Evolutionary conservation across 257 asterid genomes (phyloP), one percentile per base, ranked within the genome.

Genomic region (Scutellaria baicalensis): DNA sequence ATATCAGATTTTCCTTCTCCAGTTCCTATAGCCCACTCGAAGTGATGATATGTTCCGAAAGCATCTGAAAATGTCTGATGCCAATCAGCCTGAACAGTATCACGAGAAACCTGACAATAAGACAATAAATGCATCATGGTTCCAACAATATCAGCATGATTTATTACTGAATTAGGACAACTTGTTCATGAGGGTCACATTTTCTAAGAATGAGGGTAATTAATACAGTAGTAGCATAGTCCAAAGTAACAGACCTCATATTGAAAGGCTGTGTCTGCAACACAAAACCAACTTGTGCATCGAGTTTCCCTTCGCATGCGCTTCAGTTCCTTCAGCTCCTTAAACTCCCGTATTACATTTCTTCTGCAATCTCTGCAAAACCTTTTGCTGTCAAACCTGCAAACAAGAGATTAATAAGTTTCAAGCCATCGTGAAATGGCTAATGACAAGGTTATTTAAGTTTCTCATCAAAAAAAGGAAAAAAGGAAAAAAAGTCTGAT

Each of bases 321-420:
- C 79, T 89, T 91, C 64, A 94, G 85, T 71, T 94, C 99, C 85
- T 91, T 94, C 72, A 94, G 86, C 86, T 91, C 97, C 82, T 91
- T 94, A 70, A 91, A 94, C 83, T 94, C 99, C 2, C 99, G 96
- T 66, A 94, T 88, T 55, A 94, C 99, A 76, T 94, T 94, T 83
- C 93, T 91, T 80, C 97, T 78, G 88, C 99, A 94, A 77, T 94
- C 99, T 88, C 97, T 84, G 72, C 99, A 94, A 75, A 94, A 94
- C 80, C 97, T 86, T 84, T 94, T 91, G 90, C 96, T 89, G 68
- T 94, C 96, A 70, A 94, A 94, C 87, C 99, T 94, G 96, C 68
- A 75, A 68, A 39, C 61, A 78, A 73, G 74, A 51, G 18, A 59
- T 33, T 50, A 54, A 55, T 39, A 54, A 35, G 39, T 42, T 59